Percentiles rank a stretch among this genome's conserved stretches.
Conservation (phyloP, 2,329 filamentous ascomycete species). For the Fusarium cicatricum region DNA sequence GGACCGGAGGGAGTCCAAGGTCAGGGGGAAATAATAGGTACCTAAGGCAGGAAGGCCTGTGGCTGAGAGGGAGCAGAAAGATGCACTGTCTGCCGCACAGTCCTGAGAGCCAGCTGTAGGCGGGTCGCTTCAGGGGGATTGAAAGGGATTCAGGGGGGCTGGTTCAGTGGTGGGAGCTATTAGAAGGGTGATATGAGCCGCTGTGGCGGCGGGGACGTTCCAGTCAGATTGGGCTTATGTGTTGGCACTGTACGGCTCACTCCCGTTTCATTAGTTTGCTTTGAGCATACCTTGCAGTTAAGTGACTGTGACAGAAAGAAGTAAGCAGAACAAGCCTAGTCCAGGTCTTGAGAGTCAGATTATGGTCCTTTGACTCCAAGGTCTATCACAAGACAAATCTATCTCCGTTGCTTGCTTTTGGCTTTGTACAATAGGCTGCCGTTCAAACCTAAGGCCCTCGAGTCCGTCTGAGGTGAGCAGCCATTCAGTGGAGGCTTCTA, state of each 20-base stretch:
- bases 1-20: slow-evolving; percentile 21
- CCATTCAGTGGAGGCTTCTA: no score
- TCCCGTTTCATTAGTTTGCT: slow-evolving; percentile 7
- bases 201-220: background rate
- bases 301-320: no score
- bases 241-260: slow-evolving; percentile 34
- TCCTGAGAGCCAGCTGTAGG: background rate
- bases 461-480: slow-evolving; percentile 4
- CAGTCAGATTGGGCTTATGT: background rate
- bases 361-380: no score
- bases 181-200: background rate
- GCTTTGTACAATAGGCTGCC: no score
- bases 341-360: no score
- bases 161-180: background rate
- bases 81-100: slow-evolving; percentile 28
- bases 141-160: background rate
- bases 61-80: background rate
- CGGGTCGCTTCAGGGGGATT: background rate
- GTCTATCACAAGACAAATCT: no score
- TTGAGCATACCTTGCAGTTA: no score
- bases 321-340: no score
- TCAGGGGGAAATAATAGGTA: slow-evolving; percentile 34
- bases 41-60: slow-evolving; percentile 33
- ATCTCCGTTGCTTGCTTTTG: no score
- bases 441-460: no score